These are phyloP conservation scores for Zarea fungicola DNA, from an alignment of 2,329 filamentous ascomycete species.

Conservation along the genomic window DNA sequence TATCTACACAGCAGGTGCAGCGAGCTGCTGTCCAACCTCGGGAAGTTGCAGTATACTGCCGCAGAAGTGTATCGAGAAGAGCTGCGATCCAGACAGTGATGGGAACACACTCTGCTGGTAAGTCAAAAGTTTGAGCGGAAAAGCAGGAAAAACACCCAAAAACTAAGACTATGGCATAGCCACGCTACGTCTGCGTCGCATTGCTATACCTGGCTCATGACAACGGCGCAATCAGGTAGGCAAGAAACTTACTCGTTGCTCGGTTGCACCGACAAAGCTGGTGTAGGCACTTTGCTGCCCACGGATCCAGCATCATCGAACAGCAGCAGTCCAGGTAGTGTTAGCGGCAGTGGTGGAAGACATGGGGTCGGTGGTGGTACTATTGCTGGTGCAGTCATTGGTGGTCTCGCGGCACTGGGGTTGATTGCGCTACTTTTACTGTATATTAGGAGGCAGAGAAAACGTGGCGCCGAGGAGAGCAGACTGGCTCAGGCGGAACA, in stretches of 20 bases:
- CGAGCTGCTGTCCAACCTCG: neutral
- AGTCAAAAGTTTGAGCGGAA: neutral
- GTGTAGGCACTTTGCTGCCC: conserved; percentile 1
- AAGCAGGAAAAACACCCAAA: neutral
- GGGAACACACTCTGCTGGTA: conserved; percentile 7
- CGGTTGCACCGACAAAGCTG: conserved; percentile 7
- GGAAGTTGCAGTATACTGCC: neutral
- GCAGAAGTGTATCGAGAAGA: neutral
- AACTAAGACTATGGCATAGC: neutral
- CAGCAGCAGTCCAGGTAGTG: neutral
- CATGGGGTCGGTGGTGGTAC: no score
- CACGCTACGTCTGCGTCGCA: neutral
- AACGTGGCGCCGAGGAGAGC: no score
- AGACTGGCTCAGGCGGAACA: no score
- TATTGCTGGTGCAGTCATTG: no score
- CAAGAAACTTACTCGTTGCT: conserved; percentile 6
- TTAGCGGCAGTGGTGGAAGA: no score
- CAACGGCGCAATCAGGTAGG: neutral
- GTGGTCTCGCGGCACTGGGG: no score
- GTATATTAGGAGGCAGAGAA: no score
- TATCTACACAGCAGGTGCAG: neutral
- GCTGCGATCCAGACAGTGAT: neutral
- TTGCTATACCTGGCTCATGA: conserved; percentile 7
- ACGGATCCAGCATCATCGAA: neutral
- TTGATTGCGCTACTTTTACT: no score